Evolutionary conservation across 2,329 filamentous ascomycete species (phyloP), one percentile per base, ranked within the genome.

Genomic region (Scedosporium apiospermum): DNA sequence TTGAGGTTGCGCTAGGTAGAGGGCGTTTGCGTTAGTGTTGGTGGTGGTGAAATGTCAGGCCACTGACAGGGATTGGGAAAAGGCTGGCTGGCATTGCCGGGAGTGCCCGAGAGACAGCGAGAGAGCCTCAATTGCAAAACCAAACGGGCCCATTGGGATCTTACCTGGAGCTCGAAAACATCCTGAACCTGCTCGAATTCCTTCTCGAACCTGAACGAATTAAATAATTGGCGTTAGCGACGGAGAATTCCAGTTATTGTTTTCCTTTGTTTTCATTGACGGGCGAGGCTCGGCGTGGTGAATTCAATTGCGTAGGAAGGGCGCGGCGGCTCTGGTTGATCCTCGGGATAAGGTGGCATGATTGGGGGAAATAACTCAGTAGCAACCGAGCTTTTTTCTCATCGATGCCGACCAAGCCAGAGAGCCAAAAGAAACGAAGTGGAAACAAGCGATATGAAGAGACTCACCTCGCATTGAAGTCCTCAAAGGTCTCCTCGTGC

Each of bases 121-220:
- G 14, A n/a, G 21, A 16, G 18, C 53, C 23, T 57, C 23, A n/a
- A 23, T 57, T 23, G 21, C 53, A 27, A 23, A 57, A 30, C 55
- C 34, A 27, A 42, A 62, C 12, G 16, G 46, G 42, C 23, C 23
- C 51, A 58, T 16, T 55, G 30, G 64, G 63, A 60, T 57, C 66
- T 74, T 87, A 96, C 93, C 91, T 97, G 93, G 74, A 99, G 91
- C 88, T 99, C 95, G 78, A 99, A 99, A 74, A 98, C 93, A 82
- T 99, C 95, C 81, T 98, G 91, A 69, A 99, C 95, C 74, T 81
- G 80, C 67, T 99, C 93, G 75, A 99, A 99, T 82, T 99, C 95
- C 87, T 67, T 97, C 86, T 99, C 95, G 75, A 96, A 99, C 82
- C 95, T 99, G 76, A 73, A 62, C 49, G 27, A 58, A 58, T 60